A percentile compares a stretch with the other conserved stretches of the same genome.
phyloP scores from a whole-genome alignment of 192 early-diverging fungal genomes.

The Coemansia asiatica region DNA sequence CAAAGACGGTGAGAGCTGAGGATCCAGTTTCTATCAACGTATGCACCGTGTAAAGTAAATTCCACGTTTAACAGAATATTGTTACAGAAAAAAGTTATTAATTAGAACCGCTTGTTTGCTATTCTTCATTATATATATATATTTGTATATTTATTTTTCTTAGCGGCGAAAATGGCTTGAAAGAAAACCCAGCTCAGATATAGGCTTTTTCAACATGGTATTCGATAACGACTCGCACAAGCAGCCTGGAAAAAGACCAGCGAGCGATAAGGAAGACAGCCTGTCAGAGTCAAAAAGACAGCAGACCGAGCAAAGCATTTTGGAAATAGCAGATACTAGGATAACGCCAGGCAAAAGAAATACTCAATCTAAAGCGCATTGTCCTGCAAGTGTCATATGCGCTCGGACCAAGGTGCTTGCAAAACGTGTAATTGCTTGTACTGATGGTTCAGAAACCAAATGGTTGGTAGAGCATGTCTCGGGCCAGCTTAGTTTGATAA shows the following conservation, averaged over 20 bases:
- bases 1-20: not conserved
- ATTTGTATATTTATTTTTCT: not conserved
- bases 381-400: not conserved
- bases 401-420: not conserved
- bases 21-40: not conserved
- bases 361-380: not conserved
- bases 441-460: not conserved
- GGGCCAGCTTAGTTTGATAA: conserved; percentile 6
- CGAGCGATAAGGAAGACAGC: not conserved
- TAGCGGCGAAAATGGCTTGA: conserved; percentile 28
- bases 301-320: not conserved
- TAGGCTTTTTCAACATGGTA: conserved; percentile 38
- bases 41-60: not conserved
- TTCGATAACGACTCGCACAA: conserved; percentile 22
- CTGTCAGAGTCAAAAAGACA: not conserved
- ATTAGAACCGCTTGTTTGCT: too few species aligned
- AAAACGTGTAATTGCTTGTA: not conserved
- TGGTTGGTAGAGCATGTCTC: conserved; percentile 11
- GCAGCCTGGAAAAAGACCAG: not conserved
- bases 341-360: not conserved
- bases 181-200: conserved; percentile 34
- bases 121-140: too few species aligned
- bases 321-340: conserved; percentile 1
- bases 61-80: not conserved
- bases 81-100: not conserved